Conservation (phyloP, 768 basidiomycete species). For the Kwoniella shandongensis region DNA sequence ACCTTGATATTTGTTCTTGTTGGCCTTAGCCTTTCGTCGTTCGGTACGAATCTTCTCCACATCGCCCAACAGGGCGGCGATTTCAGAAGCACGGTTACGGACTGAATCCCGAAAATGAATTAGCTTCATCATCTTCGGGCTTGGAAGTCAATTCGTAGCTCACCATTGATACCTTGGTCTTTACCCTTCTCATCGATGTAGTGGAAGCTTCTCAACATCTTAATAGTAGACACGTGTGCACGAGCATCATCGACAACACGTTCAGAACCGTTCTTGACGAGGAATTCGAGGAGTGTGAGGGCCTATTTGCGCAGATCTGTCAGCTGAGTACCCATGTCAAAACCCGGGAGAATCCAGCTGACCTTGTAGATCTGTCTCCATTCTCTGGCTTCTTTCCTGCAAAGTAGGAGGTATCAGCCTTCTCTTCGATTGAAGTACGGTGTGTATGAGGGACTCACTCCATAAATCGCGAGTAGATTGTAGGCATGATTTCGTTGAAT, state of each 20-base stretch:
- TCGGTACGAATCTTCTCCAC: conserved; percentile 86
- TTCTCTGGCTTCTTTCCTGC: conserved; percentile 91
- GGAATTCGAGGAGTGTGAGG: conserved; percentile 88
- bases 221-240: conserved; percentile 88
- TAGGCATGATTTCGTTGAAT: conserved; percentile 99
- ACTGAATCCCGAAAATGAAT: conserved; percentile 58
- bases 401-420: too few relatives aligned
- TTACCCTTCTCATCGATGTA: conserved; percentile 99
- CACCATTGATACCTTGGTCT: conserved; percentile 96
- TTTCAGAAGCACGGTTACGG: conserved; percentile 86
- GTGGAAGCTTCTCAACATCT: conserved; percentile 97
- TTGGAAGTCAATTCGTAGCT: conserved; percentile 8
- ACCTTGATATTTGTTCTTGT: conserved; percentile 85
- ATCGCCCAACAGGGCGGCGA: conserved; percentile 87
- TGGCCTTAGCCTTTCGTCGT: conserved; percentile 86
- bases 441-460: too few relatives aligned
- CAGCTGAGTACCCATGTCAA: not conserved
- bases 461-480: conserved; percentile 68
- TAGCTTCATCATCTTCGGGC: not conserved
- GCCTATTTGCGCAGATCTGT: conserved; percentile 59
- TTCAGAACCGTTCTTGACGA: conserved; percentile 95
- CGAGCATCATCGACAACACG: conserved; percentile 97
- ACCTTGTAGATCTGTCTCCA: conserved; percentile 99
- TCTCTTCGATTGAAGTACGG: too few relatives aligned
- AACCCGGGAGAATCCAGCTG: conserved; percentile 14